A percentile compares a stretch with the other conserved stretches of the same genome.
phyloP scores from a whole-genome alignment of 78 protist genomes.

The Dictyostelium intermedium region DNA sequence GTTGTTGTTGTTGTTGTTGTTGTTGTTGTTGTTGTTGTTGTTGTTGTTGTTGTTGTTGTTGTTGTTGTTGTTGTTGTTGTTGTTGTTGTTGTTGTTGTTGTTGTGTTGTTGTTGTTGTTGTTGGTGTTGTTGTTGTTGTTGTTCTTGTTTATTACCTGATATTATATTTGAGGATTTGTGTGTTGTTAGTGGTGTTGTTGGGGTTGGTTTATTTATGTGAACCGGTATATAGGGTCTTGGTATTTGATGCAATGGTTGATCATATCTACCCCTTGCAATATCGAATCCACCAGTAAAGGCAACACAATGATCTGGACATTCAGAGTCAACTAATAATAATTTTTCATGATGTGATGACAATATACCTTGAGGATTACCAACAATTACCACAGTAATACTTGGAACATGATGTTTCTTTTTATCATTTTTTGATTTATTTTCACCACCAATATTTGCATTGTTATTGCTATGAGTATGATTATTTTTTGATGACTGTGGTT shows the following conservation, averaged over 20 bases:
- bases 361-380: constrained; percentile 86
- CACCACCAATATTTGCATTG: background rate
- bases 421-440: background rate
- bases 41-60: background rate
- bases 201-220: background rate
- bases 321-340: constrained; percentile 82
- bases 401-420: background rate
- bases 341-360: constrained; percentile 87
- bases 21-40: background rate
- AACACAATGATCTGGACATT: constrained; percentile 61
- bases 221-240: constrained; percentile 59
- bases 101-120: background rate
- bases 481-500: background rate
- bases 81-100: background rate
- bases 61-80: background rate
- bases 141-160: background rate
- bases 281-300: constrained; percentile 88
- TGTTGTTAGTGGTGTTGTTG: background rate
- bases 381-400: constrained; percentile 72
- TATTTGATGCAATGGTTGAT: constrained; percentile 75
- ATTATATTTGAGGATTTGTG: background rate
- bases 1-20: constrained; percentile 17
- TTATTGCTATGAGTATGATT: background rate
- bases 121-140: constrained; percentile 3
- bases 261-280: constrained; percentile 86